Base-by-base conservation (phyloP, 2,329 filamentous ascomycete species). In the Fusarium irregulare region DNA sequence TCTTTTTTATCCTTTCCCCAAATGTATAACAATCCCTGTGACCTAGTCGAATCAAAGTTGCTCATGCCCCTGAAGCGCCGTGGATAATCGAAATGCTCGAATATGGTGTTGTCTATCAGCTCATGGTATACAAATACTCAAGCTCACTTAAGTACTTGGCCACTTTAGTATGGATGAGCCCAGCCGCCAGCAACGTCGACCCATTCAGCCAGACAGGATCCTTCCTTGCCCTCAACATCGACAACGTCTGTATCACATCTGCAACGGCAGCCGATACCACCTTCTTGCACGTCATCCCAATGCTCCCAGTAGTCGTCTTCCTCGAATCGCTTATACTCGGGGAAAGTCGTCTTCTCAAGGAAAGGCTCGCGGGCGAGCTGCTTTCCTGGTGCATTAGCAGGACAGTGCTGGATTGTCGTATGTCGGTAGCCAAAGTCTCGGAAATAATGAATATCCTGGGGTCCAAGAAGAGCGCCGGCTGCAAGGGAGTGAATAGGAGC, bases 321-420 rank as follows among this genome's bases (percentile, higher is more conserved):
- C 80, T 97, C 94, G 62, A 89, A 87, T 49, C 95, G 90, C 81
- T 93, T 91, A 82, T 93, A 94, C 78, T 94, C 91, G 72, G 97
- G 92, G 16, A 86, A 76, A 0, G 93, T 97, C 18, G 93, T 96
- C 83, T 83, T 89, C 80, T 98, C 94, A 18, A 97, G 88, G 78
- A 86, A 98, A 1, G 93, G 93, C 55, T 90, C 86, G 60, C 93
- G 89, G 6, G 92, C 89, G 45, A 97, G 86, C 81, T 99, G 96
- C 49, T 93, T 90, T 14, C 91, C 90, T 0, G 95, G 96, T 4
- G 96, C 96, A 78, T 99, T 99, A 57, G 94, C 94, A 3, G 96
- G 96, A 77, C 96, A 99, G 81, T 99, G 96, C 82, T 98, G 95
- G 77, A 99, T 99, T 6, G 96, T 99, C 9, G 96, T 99, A 82